These are phyloP conservation scores for Olyra latifolia DNA, from an alignment of 176 grass and related monocot species.

Conservation along the genomic window DNA sequence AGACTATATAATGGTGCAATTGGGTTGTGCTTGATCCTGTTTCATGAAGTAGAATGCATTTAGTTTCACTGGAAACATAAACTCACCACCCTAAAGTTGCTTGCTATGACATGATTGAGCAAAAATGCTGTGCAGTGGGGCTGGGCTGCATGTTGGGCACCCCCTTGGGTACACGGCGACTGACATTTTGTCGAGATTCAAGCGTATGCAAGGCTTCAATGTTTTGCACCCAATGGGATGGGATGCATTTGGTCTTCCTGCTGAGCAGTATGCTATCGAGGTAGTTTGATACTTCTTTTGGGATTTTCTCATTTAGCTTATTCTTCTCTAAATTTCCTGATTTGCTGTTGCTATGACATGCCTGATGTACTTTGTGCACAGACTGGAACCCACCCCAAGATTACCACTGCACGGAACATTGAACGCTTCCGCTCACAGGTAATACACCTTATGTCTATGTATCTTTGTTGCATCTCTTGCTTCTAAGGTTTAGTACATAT, in stretches of 20 bases:
- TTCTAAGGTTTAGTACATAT: neutral
- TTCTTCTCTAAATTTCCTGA: neutral
- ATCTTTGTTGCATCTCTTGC: constrained; percentile 10
- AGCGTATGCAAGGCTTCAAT: constrained; percentile 96
- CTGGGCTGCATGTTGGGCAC: constrained; percentile 88
- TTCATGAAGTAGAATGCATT: neutral
- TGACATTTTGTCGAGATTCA: constrained; percentile 84
- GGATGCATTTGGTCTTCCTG: constrained; percentile 96
- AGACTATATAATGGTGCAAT: neutral
- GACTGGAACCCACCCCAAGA: constrained; percentile 93
- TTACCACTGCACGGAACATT: constrained; percentile 82
- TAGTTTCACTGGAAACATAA: neutral
- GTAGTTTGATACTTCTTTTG: constrained; percentile 14
- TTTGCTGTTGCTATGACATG: neutral
- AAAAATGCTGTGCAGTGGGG: constrained; percentile 51
- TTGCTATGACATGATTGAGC: neutral
- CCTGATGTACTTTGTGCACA: constrained; percentile 35
- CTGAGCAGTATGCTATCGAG: constrained; percentile 96
- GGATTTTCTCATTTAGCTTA: neutral
- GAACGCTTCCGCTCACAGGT: constrained; percentile 78
- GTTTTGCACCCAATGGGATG: constrained; percentile 99
- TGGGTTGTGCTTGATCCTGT: neutral
- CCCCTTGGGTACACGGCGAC: constrained; percentile 93
- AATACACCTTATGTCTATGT: constrained; percentile 10
- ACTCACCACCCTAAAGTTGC: neutral